phyloP scores from a whole-genome alignment of 306 rosid species.

The Begonia loranthoides region DNA sequence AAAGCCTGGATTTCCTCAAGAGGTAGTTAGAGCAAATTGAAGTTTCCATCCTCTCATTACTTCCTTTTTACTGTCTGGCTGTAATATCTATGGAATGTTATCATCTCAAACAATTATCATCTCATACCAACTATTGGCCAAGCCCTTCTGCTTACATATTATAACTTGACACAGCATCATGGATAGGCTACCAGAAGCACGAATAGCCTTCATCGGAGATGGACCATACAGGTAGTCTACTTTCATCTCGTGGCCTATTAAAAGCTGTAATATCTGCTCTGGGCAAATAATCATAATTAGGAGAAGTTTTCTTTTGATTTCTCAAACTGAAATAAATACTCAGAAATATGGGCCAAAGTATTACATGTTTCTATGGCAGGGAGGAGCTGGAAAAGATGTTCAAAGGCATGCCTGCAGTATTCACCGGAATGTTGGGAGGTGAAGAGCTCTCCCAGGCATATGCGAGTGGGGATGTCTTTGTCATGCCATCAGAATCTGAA shows the following conservation, averaged over 20 bases:
- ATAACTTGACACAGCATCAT: slow-evolving; percentile 39
- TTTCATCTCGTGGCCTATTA: background rate
- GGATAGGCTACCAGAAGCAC: slow-evolving; percentile 85
- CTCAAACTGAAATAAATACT: too few species aligned
- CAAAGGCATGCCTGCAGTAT: slow-evolving; percentile 77
- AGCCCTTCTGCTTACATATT: slow-evolving; percentile 8
- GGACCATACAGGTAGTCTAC: slow-evolving; percentile 77
- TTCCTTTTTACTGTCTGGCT: too few species aligned
- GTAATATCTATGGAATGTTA: too few species aligned
- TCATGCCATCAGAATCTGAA: slow-evolving; percentile 97
- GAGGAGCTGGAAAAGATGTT: slow-evolving; percentile 85
- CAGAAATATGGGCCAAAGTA: background rate
- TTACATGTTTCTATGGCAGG: slow-evolving; percentile 30
- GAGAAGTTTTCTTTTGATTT: background rate
- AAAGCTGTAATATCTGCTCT: background rate
- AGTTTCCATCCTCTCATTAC: too few species aligned
- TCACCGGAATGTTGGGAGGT: slow-evolving; percentile 92
- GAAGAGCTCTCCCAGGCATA: slow-evolving; percentile 95
- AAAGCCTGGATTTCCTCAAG: slow-evolving; percentile 87
- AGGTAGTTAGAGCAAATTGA: slow-evolving; percentile 24
- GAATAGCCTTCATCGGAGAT: slow-evolving; percentile 87
- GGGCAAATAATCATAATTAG: background rate
- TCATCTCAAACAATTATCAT: too few species aligned
- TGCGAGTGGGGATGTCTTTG: slow-evolving; percentile 83
- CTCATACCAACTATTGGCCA: too few species aligned